These are phyloP conservation scores for Suillus lakei DNA, from an alignment of 768 basidiomycete genomes.

Conservation along the genomic window DNA sequence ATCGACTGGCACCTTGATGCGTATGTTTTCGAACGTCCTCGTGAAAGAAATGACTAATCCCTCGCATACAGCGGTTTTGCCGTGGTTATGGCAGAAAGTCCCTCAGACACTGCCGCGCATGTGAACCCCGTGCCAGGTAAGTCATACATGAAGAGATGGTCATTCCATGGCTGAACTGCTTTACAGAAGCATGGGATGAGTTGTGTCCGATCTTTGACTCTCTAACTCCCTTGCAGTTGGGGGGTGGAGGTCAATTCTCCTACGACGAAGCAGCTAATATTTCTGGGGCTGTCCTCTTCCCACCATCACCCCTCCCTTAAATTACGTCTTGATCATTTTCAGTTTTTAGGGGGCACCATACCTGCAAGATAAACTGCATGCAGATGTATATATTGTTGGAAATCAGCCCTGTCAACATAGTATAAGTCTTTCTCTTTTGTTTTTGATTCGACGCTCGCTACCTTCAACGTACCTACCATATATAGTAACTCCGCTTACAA, in stretches of 20 bases:
- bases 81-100: slow-evolving; percentile 34
- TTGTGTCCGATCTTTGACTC: slow-evolving; percentile 30
- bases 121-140: background rate
- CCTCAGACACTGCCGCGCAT: slow-evolving; percentile 6
- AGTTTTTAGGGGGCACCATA: no score
- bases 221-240: slow-evolving; percentile 21
- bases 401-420: no score
- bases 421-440: no score
- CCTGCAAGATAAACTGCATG: no score
- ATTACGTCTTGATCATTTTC: background rate
- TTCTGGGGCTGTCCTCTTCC: slow-evolving; percentile 18
- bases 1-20: slow-evolving; percentile 23
- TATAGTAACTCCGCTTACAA: no score
- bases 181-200: slow-evolving; percentile 27
- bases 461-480: no score
- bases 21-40: slow-evolving; percentile 9
- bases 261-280: slow-evolving; percentile 25
- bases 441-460: no score
- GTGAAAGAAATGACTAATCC: background rate
- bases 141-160: background rate
- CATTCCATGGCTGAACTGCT: background rate
- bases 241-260: slow-evolving; percentile 21
- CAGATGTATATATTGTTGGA: no score
- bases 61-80: slow-evolving; percentile 30
- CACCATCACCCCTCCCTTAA: background rate